These are phyloP conservation scores for Penicillium malachiteum DNA, from an alignment of 495 filamentous ascomycete species.

Conservation along the genomic window DNA sequence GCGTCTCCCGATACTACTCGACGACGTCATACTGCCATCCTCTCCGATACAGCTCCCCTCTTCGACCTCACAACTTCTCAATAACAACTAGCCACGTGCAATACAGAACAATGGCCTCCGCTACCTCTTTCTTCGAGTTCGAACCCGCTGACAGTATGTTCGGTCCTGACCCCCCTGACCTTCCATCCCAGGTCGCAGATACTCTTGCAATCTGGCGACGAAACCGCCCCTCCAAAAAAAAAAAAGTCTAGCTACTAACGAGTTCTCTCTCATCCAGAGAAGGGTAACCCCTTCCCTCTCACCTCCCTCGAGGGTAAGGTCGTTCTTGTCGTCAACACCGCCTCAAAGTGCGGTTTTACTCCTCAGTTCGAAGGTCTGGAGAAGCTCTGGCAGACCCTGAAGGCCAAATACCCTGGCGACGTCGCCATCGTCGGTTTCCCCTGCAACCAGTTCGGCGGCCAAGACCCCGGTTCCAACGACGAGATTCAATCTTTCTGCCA, in stretches of 20 bases:
- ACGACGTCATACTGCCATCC: conserved; percentile 16
- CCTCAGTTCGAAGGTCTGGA: conserved; percentile 93
- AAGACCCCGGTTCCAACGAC: conserved; percentile 86
- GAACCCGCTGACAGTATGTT: conserved; percentile 76
- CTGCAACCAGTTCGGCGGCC: conserved; percentile 93
- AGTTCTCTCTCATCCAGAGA: conserved; percentile 53
- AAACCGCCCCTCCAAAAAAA: neutral
- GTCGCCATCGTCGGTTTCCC: conserved; percentile 93
- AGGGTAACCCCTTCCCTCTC: conserved; percentile 69
- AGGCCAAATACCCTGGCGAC: conserved; percentile 63
- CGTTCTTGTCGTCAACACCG: conserved; percentile 95
- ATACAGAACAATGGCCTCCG: conserved; percentile 72
- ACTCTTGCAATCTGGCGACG: neutral
- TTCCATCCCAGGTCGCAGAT: neutral
- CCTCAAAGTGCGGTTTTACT: conserved; percentile 98
- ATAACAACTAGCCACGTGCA: conserved; percentile 4
- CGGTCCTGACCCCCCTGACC: neutral
- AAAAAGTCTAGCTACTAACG: neutral
- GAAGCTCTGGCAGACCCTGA: conserved; percentile 79
- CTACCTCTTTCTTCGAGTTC: conserved; percentile 89
- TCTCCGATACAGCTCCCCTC: conserved; percentile 3
- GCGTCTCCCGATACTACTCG: neutral
- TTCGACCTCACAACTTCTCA: neutral
- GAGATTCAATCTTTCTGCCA: conserved; percentile 92
- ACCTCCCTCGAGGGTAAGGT: conserved; percentile 78